phyloP scores from a whole-genome alignment of 2,329 filamentous ascomycete species.

The Scedosporium aurantiacum region DNA sequence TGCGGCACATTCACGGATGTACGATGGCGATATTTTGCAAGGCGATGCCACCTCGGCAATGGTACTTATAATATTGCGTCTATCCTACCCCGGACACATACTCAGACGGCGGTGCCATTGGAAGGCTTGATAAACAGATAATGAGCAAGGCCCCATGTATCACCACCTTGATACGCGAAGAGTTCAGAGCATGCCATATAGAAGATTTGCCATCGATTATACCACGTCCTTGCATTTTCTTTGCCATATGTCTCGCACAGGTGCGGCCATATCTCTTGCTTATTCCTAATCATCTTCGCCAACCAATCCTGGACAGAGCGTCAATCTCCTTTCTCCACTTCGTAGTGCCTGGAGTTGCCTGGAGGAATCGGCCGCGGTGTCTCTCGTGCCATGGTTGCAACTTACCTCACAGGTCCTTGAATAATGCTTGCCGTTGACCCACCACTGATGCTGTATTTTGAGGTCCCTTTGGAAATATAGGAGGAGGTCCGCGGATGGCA shows the following conservation, averaged over 20 bases:
- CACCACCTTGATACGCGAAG: slow-evolving; percentile 53
- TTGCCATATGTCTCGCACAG: slow-evolving; percentile 55
- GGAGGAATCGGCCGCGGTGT: slow-evolving; percentile 2
- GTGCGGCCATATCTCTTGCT: slow-evolving; percentile 51
- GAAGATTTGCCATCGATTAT: slow-evolving; percentile 61
- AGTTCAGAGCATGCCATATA: slow-evolving; percentile 62
- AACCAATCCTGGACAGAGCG: slow-evolving; percentile 43
- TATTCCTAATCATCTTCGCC: slow-evolving; percentile 45
- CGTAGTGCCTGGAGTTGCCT: neutral
- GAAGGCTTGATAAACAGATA: slow-evolving; percentile 51
- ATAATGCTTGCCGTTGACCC: slow-evolving; percentile 59
- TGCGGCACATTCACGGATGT: too few relatives aligned
- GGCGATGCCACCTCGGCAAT: too few relatives aligned
- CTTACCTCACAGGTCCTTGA: slow-evolving; percentile 56
- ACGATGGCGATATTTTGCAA: too few relatives aligned
- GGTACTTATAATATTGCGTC: too few relatives aligned
- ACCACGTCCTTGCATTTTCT: slow-evolving; percentile 50
- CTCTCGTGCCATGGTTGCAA: neutral
- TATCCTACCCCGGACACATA: too few relatives aligned
- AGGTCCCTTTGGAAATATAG: slow-evolving; percentile 56
- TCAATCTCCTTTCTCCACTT: neutral
- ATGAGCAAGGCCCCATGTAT: slow-evolving; percentile 58
- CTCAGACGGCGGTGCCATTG: neutral
- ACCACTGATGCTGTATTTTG: slow-evolving; percentile 53
- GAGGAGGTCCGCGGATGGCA: slow-evolving; percentile 56